Percentiles rank a stretch among this genome's conserved stretches.
phyloP scores from a whole-genome alignment of 1,284 basidiomycete species.

The Marasmius fiardii region DNA sequence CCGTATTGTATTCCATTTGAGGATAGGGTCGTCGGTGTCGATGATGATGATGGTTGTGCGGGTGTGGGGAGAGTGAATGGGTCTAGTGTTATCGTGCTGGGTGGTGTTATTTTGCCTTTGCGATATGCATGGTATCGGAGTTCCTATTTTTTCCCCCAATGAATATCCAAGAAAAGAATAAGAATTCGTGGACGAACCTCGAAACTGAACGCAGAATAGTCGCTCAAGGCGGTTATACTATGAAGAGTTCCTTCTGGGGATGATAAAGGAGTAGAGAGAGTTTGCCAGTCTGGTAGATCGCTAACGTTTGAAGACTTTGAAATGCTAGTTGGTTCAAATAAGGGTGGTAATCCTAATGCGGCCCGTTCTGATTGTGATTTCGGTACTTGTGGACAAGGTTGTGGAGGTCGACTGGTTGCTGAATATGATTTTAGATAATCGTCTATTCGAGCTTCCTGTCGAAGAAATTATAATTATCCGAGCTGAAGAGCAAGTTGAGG shows the following conservation, averaged over 20 bases:
- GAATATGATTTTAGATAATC: conserved; percentile 44
- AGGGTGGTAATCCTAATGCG: conserved; percentile 36
- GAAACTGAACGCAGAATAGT: conserved; percentile 5
- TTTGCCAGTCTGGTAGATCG: conserved; percentile 11
- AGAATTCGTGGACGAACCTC: conserved; percentile 6
- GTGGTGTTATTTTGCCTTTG: conserved; percentile 5
- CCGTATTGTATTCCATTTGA: conserved; percentile 6
- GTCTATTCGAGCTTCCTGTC: conserved; percentile 43
- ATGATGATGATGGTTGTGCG: not conserved
- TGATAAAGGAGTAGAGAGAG: not conserved
- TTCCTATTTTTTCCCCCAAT: conserved; percentile 1
- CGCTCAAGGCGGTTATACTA: conserved; percentile 11
- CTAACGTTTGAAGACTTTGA: not conserved
- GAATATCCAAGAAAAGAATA: not conserved
- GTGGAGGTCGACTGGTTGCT: conserved; percentile 40
- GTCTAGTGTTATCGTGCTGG: not conserved
- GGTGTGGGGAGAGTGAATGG: not conserved
- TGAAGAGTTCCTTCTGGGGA: conserved; percentile 5
- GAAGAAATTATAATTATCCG: not conserved
- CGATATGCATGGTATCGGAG: conserved; percentile 11
- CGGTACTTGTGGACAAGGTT: conserved; percentile 38
- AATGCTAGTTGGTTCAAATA: conserved; percentile 36
- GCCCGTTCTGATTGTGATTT: conserved; percentile 31
- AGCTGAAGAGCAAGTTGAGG: not conserved
- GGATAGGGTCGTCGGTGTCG: not conserved